Evolutionary conservation across 2,329 filamentous ascomycete genomes (phyloP), one percentile per base, ranked within the genome.

Genomic region (Fusarium vanettenii): DNA sequence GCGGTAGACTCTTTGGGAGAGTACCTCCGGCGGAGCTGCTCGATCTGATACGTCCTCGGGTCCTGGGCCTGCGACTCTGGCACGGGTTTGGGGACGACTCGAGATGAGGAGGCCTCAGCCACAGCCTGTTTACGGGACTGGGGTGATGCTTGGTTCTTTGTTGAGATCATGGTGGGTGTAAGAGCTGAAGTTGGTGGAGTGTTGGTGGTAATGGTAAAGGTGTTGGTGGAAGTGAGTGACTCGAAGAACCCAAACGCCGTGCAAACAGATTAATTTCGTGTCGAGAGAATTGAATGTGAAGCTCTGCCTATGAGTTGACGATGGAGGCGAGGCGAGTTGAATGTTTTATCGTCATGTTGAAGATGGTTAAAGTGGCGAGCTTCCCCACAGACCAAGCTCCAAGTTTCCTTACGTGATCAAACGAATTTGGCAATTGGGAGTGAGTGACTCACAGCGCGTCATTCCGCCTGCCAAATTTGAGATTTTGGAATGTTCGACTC

Each of bases 21-120:
- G 81, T 91, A 96, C 37, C 94, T 89, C 72, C 90, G 89, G 77
- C 90, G 88, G 70, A 96, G 84, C 84, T 97, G 94, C 70, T 89
- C 89, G 60, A 96, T 83, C 81, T 97, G 93, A 80, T 95, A 97
- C 66, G 89, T 88, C 73, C 93, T 88, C 8, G 94, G 93, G 79
- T 95, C 90, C 69, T 91, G 87, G 33, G 85, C 81, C 82, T 95
- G 92, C 13, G 88, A 86, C 68, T 88, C 86, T 8, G 94, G 90
- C 3, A 93, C 84, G 13, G 94, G 94, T 79, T 91, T 92, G 68
- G 88, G 81, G 35, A 93, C 89, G 22, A 92, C 83, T 67, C 88
- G 87, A 50, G 86, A 86, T 35, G 83, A 66, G 2, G 85, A 77
- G 1, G 86, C 81, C 74, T 85, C 82, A 6, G 78, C 69, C n/a